These are phyloP conservation scores for Mastigamoeba balamuthi DNA, from an alignment of 78 protist genomes.

Conservation along the genomic window DNA sequence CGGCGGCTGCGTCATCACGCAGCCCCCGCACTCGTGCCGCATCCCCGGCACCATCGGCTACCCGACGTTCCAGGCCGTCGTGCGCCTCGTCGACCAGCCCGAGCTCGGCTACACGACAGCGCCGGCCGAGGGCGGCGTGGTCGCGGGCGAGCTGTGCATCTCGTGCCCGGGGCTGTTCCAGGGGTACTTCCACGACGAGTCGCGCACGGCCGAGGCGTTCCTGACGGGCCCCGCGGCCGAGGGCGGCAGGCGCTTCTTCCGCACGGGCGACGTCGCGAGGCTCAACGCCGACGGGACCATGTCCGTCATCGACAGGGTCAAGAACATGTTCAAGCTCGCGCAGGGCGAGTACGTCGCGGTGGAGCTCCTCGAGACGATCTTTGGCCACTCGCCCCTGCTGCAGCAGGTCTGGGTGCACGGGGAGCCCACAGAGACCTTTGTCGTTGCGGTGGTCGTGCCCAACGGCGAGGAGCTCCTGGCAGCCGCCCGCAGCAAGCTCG, in stretches of 20 bases:
- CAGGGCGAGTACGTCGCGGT: conserved; percentile 94
- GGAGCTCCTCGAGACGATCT: conserved; percentile 51
- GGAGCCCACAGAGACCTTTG: conserved; percentile 28
- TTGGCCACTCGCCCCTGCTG: conserved; percentile 20
- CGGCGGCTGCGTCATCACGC: conserved; percentile 51
- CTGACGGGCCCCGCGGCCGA: conserved; percentile 4
- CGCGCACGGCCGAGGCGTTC: conserved; percentile 56
- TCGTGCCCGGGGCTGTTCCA: conserved; percentile 72
- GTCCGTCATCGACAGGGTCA: conserved; percentile 85
- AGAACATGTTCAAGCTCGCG: conserved; percentile 81
- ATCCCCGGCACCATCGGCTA: too few relatives aligned
- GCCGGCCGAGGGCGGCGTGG: conserved; percentile 33
- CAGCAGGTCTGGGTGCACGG: conserved; percentile 48
- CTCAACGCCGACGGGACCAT: conserved; percentile 47
- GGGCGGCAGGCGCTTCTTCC: conserved; percentile 82
- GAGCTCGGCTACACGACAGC: conserved; percentile 67
- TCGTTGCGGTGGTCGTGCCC: conserved; percentile 60
- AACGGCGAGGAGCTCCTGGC: conserved; percentile 29
- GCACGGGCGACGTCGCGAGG: conserved; percentile 93
- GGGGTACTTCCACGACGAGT: conserved; percentile 81
- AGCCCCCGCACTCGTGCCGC: too few relatives aligned
- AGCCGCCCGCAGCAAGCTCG: background rate
- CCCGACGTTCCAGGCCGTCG: too few relatives aligned
- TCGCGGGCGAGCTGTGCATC: conserved; percentile 82
- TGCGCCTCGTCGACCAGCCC: conserved; percentile 70